phyloP scores from a whole-genome alignment of 495 filamentous ascomycete species.

The Schizothecium vesticola region DNA sequence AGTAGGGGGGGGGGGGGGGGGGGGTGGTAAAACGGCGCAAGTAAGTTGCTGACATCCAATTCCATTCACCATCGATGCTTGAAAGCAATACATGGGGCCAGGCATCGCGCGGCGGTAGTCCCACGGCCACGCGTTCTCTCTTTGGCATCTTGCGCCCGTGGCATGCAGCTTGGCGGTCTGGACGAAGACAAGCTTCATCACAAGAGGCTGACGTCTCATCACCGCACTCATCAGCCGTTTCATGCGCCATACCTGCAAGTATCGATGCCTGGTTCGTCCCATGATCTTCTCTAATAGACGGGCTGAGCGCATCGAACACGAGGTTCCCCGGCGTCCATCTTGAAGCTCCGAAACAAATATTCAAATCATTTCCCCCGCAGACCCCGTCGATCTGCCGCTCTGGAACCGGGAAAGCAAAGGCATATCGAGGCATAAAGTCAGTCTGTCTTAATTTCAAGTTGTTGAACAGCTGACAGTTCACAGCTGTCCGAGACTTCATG shows the following conservation, averaged over 20 bases:
- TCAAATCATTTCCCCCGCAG: neutral
- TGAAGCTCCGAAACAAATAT: neutral
- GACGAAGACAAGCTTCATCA: too few relatives aligned
- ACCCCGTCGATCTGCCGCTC: slow-evolving; percentile 12
- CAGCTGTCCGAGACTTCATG: neutral
- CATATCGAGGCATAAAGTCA: slow-evolving; percentile 2
- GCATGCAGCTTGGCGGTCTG: too few relatives aligned
- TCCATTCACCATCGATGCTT: neutral
- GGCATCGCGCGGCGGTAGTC: neutral
- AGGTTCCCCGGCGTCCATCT: neutral
- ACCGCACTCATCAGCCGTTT: neutral
- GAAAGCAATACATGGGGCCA: neutral
- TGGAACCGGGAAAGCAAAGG: neutral
- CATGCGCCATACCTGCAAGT: neutral
- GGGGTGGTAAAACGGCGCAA: neutral
- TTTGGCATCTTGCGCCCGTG: too few relatives aligned
- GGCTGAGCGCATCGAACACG: neutral
- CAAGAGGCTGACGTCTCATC: too few relatives aligned
- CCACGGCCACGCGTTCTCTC: neutral
- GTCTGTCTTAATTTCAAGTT: neutral
- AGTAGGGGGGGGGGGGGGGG: neutral
- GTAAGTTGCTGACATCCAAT: neutral
- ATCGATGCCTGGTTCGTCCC: neutral
- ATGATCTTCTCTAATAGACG: neutral
- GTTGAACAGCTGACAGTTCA: neutral